These are phyloP conservation scores for Batkoa obscura DNA, from an alignment of 371 early-diverging fungal genomes.

Conservation along the genomic window DNA sequence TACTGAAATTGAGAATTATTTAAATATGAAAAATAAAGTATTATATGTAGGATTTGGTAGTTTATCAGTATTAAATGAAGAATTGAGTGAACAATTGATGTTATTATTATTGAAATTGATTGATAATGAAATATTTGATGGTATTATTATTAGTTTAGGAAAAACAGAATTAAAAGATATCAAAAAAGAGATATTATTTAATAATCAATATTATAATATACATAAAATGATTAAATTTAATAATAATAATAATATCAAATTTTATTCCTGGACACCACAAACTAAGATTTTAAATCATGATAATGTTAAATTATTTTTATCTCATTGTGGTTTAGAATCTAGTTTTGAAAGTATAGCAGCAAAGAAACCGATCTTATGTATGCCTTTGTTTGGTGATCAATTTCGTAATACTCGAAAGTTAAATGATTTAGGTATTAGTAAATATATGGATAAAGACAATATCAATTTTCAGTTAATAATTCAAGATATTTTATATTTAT, in stretches of 20 bases:
- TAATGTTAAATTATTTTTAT: neutral
- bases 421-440: too few relatives aligned
- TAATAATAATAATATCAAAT: too few relatives aligned
- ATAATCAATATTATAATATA: too few relatives aligned
- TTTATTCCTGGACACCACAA: constrained; percentile 1
- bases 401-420: neutral
- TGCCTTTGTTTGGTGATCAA: constrained; percentile 6
- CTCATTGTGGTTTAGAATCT: constrained; percentile 5
- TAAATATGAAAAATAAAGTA: neutral
- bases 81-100: neutral
- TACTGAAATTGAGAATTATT: neutral
- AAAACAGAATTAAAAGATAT: too few relatives aligned
- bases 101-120: too few relatives aligned
- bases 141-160: constrained; percentile 4
- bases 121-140: constrained; percentile 1
- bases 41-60: constrained; percentile 1
- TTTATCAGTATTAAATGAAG: neutral
- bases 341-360: neutral
- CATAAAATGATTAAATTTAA: too few relatives aligned
- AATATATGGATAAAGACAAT: too few relatives aligned
- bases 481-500: too few relatives aligned
- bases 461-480: too few relatives aligned
- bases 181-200: too few relatives aligned
- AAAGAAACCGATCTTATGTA: neutral
- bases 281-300: constrained; percentile 1